These are phyloP conservation scores for Penicillium flavigenum DNA, from an alignment of 495 filamentous ascomycete genomes.

Conservation along the genomic window DNA sequence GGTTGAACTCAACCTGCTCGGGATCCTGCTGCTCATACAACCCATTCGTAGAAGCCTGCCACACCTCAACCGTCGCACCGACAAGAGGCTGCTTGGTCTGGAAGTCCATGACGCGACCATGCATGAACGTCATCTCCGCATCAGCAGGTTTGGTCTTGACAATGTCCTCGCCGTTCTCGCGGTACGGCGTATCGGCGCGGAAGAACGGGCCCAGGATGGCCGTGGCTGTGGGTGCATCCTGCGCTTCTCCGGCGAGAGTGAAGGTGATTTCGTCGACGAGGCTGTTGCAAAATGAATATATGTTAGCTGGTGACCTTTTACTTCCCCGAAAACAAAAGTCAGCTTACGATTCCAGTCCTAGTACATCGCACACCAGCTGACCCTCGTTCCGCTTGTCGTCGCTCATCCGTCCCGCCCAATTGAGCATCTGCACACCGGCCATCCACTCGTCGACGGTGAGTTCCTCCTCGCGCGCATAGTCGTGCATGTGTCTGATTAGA, in stretches of 20 bases:
- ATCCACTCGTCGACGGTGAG: conserved; percentile 51
- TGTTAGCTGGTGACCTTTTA: neutral
- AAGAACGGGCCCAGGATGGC: conserved; percentile 79
- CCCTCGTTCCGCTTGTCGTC: conserved; percentile 70
- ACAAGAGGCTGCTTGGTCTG: conserved; percentile 57
- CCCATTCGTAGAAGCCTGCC: conserved; percentile 75
- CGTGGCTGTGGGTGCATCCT: conserved; percentile 60
- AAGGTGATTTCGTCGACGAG: conserved; percentile 78
- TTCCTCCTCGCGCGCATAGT: conserved; percentile 51
- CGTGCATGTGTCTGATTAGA: conserved; percentile 47
- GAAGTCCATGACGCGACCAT: conserved; percentile 60
- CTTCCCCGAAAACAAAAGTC: conserved; percentile 5
- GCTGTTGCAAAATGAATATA: conserved; percentile 17
- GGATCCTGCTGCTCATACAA: conserved; percentile 79
- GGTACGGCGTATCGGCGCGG: conserved; percentile 63
- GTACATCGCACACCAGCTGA: conserved; percentile 67
- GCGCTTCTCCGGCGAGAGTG: conserved; percentile 53
- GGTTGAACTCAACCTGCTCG: conserved; percentile 69
- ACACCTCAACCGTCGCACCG: conserved; percentile 68
- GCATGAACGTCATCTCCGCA: conserved; percentile 59
- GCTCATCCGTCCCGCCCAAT: conserved; percentile 71
- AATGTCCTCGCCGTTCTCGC: conserved; percentile 64
- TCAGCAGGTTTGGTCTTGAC: conserved; percentile 54
- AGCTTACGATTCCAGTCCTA: conserved; percentile 65
- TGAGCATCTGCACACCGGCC: conserved; percentile 57